Percentiles rank a stretch among this genome's conserved stretches.
Evolutionary conservation across 441 rosid genomes (phyloP).

Genomic region (Euphorbia celastroides): DNA sequence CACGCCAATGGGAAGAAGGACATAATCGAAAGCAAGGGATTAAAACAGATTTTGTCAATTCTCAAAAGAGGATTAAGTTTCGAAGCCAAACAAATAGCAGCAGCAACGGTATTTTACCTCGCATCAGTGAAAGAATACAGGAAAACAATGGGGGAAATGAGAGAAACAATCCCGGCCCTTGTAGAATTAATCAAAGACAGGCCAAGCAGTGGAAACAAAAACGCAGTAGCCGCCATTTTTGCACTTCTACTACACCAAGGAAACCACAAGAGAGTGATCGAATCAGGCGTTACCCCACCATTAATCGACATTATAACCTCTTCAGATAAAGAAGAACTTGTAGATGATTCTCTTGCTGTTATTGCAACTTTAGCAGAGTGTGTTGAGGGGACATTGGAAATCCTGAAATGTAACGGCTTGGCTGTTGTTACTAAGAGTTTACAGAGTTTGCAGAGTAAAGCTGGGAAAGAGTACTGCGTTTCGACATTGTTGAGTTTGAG

Average conservation of each 20-base stretch:
- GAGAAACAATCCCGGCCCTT: conserved; percentile 47
- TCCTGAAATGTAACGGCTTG: conserved; percentile 39
- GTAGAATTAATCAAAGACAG: conserved; percentile 49
- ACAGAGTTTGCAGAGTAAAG: conserved; percentile 28
- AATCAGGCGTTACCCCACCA: conserved; percentile 43
- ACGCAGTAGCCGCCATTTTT: conserved; percentile 52
- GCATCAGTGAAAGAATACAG: conserved; percentile 51
- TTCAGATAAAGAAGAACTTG: conserved; percentile 39
- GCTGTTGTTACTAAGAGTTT: conserved; percentile 28
- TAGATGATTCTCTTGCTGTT: conserved; percentile 55
- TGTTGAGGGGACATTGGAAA: conserved; percentile 39
- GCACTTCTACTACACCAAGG: conserved; percentile 39
- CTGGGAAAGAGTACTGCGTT: conserved; percentile 53
- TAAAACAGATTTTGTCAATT: conserved; percentile 39
- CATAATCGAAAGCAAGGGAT: conserved; percentile 50
- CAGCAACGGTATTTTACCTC: conserved; percentile 70
- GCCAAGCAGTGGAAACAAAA: conserved; percentile 51
- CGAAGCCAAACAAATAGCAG: conserved; percentile 60
- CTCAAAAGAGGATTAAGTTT: conserved; percentile 43
- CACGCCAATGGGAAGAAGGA: conserved; percentile 44
- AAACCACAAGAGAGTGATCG: conserved; percentile 44
- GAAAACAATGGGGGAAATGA: conserved; percentile 52
- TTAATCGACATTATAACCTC: conserved; percentile 36
- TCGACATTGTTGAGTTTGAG: conserved; percentile 45
- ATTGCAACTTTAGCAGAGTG: conserved; percentile 46